Evolutionary conservation across 2,329 filamentous ascomycete species (phyloP), one percentile per base, ranked within the genome.

Genomic region (Cladosporium sp.): DNA sequence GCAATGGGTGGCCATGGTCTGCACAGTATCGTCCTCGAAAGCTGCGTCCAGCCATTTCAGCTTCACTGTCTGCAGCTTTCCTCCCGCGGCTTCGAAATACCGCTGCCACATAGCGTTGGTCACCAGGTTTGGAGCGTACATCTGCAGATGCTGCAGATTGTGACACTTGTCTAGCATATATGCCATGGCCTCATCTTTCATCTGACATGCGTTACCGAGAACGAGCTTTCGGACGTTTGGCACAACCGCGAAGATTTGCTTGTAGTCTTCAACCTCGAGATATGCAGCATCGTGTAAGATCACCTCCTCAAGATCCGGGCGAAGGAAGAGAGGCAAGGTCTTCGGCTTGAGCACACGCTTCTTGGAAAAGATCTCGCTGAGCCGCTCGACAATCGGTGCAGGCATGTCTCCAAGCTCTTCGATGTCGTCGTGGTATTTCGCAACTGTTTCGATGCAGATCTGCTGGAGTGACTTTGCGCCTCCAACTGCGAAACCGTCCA

Each of bases 101-200:
- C 80, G 75, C 48, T 79, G 76, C 91, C 91, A 96, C 64, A 82
- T 83, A 3, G 78, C 74, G 55, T 93, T 84, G 9, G 85, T 84
- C 13, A 97, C 74, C 1, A 97, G 80, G 59, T 95, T 97, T 9
- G 89, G 83, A 9, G 89, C 88, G 57, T 93, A 85, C 0, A 97
- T 77, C 57, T 89, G 87, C 41, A 97, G 76, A 52, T 82, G 78
- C 55, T 83, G 80, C n/a, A 96, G 74, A 8, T 79, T 70, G 46
- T 82, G 79, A 46, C 86, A 79, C 44, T 88, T 86, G 52, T 83
- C 83, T 16, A 88, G 75, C 63, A 96, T 80, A 67, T 92, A 95
- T 49, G 89, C 81, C 69, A 96, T 79, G 40, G 90, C 86, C 37
- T 77, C 77, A 63, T 96, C 87, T 69, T 95, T 95, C 76, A 96